Conservation (phyloP, 2,329 filamentous ascomycete species). For the Aspergillus fijiensis region DNA sequence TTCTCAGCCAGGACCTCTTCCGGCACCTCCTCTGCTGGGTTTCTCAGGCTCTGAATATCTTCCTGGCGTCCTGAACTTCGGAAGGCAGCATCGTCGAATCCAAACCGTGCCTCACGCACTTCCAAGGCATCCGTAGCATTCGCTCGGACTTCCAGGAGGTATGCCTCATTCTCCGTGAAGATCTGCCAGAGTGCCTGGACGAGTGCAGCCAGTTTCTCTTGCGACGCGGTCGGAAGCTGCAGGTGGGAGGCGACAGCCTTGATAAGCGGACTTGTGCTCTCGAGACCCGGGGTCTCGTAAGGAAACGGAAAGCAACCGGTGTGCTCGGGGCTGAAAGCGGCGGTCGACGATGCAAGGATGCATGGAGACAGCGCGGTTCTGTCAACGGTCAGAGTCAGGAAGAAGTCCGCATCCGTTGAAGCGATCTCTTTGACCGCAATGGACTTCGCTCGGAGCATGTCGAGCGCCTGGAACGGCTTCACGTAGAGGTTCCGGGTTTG, state of each 20-base stretch:
- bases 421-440: constrained; percentile 46
- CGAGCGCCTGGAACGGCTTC: constrained; percentile 53
- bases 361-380: constrained; percentile 62
- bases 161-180: constrained; percentile 65
- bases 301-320: constrained; percentile 62
- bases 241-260: constrained; percentile 49
- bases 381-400: constrained; percentile 65
- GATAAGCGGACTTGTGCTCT: constrained; percentile 45
- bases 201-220: constrained; percentile 49
- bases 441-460: constrained; percentile 55
- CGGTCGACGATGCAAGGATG: constrained; percentile 59
- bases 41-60: constrained; percentile 59
- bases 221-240: constrained; percentile 50
- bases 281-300: constrained; percentile 53
- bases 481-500: constrained; percentile 55
- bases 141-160: constrained; percentile 57
- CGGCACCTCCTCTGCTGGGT: constrained; percentile 52
- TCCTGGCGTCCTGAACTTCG: constrained; percentile 61
- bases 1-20: constrained; percentile 64
- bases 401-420: constrained; percentile 43
- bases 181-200: constrained; percentile 58
- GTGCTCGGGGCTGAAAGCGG: constrained; percentile 44
- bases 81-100: constrained; percentile 70
- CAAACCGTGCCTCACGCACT: constrained; percentile 57
- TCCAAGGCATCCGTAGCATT: constrained; percentile 46